A percentile compares a stretch with the other conserved stretches of the same genome.
Evolutionary conservation across 202 grass and related monocot genomes (phyloP).

Genomic region (Elaeis oleifera): DNA sequence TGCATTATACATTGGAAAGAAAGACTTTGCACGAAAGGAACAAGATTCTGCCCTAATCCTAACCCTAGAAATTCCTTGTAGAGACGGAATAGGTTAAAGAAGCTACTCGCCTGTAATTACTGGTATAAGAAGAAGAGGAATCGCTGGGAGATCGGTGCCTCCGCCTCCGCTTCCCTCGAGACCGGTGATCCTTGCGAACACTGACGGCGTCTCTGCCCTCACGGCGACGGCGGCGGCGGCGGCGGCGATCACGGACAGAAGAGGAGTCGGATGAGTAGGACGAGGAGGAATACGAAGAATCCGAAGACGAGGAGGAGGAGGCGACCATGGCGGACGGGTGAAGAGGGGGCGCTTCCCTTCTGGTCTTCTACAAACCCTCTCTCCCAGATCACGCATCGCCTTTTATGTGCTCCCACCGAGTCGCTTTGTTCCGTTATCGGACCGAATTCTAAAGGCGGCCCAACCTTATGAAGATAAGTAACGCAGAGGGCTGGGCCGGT

Average conservation of each 20-base stretch:
- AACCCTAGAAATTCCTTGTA: background rate
- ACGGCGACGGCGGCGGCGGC: slow-evolving; percentile 25
- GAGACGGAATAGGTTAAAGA: background rate
- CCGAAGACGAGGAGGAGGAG: slow-evolving; percentile 22
- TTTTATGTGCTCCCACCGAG: too few species aligned
- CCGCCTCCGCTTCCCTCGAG: slow-evolving; percentile 44
- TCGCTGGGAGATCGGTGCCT: slow-evolving; percentile 18
- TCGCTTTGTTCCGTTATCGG: too few species aligned
- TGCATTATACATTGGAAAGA: too few species aligned
- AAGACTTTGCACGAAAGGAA: too few species aligned
- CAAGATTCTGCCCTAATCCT: slow-evolving; percentile 9
- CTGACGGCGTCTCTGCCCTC: slow-evolving; percentile 52
- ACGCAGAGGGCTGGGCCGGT: too few species aligned
- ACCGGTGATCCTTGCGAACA: slow-evolving; percentile 52
- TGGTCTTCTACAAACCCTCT: background rate
- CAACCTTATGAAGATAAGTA: too few species aligned
- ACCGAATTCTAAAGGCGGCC: too few species aligned
- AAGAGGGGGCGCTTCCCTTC: slow-evolving; percentile 16
- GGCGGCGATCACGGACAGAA: slow-evolving; percentile 25
- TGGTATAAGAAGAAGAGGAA: slow-evolving; percentile 22
- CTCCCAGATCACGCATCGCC: too few species aligned
- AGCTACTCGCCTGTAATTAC: slow-evolving; percentile 28
- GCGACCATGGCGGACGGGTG: slow-evolving; percentile 35
- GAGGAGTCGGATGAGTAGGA: slow-evolving; percentile 26
- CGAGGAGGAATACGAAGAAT: slow-evolving; percentile 26